phyloP scores from a whole-genome alignment of 139 green algal genomes.

The Astrephomene gubernaculifera region DNA sequence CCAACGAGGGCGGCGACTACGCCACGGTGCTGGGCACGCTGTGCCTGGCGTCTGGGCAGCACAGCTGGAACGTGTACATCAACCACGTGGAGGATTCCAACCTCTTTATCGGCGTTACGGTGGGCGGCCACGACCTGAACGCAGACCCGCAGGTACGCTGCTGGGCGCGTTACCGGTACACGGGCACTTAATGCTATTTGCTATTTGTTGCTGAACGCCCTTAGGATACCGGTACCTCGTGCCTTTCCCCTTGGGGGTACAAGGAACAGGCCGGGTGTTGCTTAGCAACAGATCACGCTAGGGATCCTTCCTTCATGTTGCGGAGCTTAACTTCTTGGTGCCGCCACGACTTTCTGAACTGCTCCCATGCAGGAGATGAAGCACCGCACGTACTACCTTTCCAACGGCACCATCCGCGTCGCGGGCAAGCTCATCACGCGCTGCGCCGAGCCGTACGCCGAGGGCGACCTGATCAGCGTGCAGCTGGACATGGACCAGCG shows the following conservation, averaged over 20 bases:
- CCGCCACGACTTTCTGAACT: no score
- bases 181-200: not conserved
- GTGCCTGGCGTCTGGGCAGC: constrained; percentile 65
- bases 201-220: no score
- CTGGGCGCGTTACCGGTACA: constrained; percentile 19
- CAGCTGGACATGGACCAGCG: constrained; percentile 75
- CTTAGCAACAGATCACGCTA: no score
- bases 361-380: constrained; percentile 69
- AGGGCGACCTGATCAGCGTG: constrained; percentile 71
- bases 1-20: constrained; percentile 73
- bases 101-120: constrained; percentile 72
- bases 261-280: no score
- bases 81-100: constrained; percentile 80
- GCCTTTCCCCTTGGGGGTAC: no score
- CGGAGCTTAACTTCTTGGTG: no score
- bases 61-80: constrained; percentile 77
- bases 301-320: no score
- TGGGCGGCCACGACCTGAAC: constrained; percentile 74
- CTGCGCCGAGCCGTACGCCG: constrained; percentile 74
- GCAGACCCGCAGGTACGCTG: constrained; percentile 61
- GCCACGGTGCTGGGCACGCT: constrained; percentile 68
- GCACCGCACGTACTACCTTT: constrained; percentile 76
- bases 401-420: constrained; percentile 68
- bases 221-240: no score
- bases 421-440: constrained; percentile 75